Base-by-base conservation (phyloP, 257 asterid genomes). In the Cynanchum wilfordii region DNA sequence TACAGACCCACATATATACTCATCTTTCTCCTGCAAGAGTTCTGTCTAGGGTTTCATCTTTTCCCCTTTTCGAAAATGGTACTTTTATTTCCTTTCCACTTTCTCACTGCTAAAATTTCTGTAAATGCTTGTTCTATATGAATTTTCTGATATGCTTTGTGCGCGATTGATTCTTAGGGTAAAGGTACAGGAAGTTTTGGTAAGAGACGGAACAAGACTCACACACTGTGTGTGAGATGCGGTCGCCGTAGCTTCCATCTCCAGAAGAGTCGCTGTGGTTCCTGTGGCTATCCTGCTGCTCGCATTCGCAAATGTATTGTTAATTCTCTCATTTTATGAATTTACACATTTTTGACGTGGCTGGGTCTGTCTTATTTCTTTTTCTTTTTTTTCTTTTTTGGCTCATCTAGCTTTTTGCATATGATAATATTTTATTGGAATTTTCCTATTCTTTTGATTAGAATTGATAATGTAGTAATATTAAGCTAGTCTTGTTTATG, bases 201-300 rank as follows among this genome's bases (percentile, higher is more conserved):
- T 30, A 69, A 79, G 76, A 56, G 82, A 54, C 73, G 83, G 73
- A 71, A 79, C 72, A 67, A 79, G 76, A 71, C 80, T 25, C 83
- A 79, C 80, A 47, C 80, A 40, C 73, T 76, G 44, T 68, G 84
- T 63, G 76, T 80, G 65, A 68, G 80, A 62, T 76, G 84, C 50
- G 80, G 78, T n/a, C 66, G 78, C 56, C 75, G 78, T 19, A 74
- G 85, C 75, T 81, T 81, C 70, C 82, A 81, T 68, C 72, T 66
- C 25, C 77, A 66, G 70, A 81, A 81, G 85, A 70, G 82, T 40
- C 78, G 80, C 8, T 73, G 80, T 50, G 33, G 69, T 5, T 72
- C 84, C 30, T 80, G 80, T 36, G 70, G 72, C n/a, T 75, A 72
- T 40, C 80, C 80, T 3, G 78, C 78, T 19, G 78, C 75, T 59